A percentile compares a stretch with the other conserved stretches of the same genome.
Evolutionary conservation across 306 rosid genomes (phyloP).

Genomic region (Oxytropis ochrocephala): DNA sequence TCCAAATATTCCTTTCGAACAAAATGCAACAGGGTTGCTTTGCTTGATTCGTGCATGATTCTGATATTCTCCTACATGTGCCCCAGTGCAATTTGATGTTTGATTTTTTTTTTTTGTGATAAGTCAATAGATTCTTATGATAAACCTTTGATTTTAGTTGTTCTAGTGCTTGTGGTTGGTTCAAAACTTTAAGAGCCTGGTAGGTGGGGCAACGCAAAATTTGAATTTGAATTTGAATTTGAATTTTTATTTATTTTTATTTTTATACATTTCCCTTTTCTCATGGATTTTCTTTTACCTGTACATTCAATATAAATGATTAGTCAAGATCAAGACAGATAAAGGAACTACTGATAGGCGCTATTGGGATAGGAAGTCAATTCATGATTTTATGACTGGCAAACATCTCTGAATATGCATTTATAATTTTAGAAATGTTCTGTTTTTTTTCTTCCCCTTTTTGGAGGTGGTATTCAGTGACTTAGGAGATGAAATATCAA

Average conservation of each 20-base stretch:
- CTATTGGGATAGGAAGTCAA: background rate
- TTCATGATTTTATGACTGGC: background rate
- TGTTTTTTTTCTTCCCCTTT: background rate
- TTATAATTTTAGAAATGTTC: background rate
- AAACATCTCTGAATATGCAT: background rate
- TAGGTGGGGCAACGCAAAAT: background rate
- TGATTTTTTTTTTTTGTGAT: background rate
- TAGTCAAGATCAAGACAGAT: background rate
- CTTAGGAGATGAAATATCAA: background rate
- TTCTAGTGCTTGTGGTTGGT: background rate
- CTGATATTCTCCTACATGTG: background rate
- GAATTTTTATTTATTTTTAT: background rate
- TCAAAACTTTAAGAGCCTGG: background rate
- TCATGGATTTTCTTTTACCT: background rate
- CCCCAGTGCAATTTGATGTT: background rate
- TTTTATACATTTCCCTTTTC: background rate
- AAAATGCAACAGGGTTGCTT: background rate
- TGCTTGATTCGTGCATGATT: constrained; percentile 1
- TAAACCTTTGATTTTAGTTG: background rate
- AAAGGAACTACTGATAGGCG: background rate
- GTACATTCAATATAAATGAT: constrained; percentile 1
- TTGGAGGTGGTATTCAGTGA: background rate
- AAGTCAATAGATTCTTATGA: background rate
- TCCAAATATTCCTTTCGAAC: background rate
- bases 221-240: background rate